Evolutionary conservation across 1,139 yeast species (phyloP).

Genomic region (Sugiyamaella xylanicola): DNA sequence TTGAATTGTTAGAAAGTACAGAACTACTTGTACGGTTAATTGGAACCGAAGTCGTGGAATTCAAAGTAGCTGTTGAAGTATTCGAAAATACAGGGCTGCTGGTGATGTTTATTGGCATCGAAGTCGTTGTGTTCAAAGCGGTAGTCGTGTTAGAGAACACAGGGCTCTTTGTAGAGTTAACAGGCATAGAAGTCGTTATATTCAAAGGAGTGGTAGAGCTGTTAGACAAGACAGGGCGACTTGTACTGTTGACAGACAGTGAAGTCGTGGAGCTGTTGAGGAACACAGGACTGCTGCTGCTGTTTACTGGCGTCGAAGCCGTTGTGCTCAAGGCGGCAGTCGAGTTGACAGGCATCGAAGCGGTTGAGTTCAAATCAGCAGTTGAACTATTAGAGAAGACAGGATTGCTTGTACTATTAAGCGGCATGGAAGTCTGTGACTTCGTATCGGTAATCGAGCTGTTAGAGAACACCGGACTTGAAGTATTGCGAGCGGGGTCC

Average conservation of each 20-base stretch:
- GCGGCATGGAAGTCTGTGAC: neutral
- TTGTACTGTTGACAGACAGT: neutral
- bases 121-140: constrained; percentile 2
- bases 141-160: constrained; percentile 7
- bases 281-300: constrained; percentile 5
- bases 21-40: neutral
- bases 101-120: neutral
- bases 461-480: neutral
- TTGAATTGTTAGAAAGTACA: neutral
- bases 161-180: neutral
- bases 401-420: neutral
- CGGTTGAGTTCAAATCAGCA: neutral
- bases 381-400: neutral
- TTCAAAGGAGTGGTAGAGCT: neutral
- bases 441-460: neutral
- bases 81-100: neutral
- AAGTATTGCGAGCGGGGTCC: neutral
- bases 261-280: constrained; percentile 5
- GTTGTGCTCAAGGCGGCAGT: constrained; percentile 5
- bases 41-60: neutral
- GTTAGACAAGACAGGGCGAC: neutral
- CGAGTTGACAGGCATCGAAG: neutral
- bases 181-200: neutral
- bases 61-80: neutral
- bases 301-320: constrained; percentile 1